Base-by-base conservation (phyloP, 331 rosid species). In the Ulmus americana region DNA sequence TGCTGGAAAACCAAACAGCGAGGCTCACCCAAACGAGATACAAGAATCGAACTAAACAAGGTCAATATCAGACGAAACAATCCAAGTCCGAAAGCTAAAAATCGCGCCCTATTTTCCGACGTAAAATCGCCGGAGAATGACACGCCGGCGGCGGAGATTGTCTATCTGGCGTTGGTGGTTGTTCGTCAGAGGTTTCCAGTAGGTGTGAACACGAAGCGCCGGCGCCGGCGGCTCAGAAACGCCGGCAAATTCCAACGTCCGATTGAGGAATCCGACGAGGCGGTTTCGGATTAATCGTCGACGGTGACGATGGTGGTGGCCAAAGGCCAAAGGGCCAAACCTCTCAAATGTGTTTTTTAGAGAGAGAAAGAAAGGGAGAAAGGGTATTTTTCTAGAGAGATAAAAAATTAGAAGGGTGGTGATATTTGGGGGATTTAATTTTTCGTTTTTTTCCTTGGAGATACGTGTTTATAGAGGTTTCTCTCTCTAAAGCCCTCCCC, bases 201-300 rank as follows among this genome's bases (percentile, higher is more conserved):
- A 47, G 55, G 69, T 44, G 43, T 40, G 58, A 70, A 64, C 63
- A 56, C 35, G 54, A 55, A 40, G 49, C 12, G 45, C 45, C 52
- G 18, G 10, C 7, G 10, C 49, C 52, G 68, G 68, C 50, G 70
- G 73, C 69, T 59, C 46, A 64, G 81, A 77, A 73, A 70, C 80
- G 77, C 81, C 92, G 69, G 67, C 54, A 70, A 55, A 57, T 43
- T 72, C 78, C 62, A 65, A 66, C 68, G 77, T 64, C 85, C 74
- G 91, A 83, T 79, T 73, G 74, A 61, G 77, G 79, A 70, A 72
- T 47, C 59, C 80, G 83, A 61, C 58, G 78, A 74, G 66, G 88
- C 39, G 13, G 69, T 75, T 83, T 79, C 51, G 82, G 87, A 79
- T 85, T 90, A 83, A 85, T 83, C 94, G 84, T 65, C 78, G 77